Evolutionary conservation across 768 basidiomycete species (phyloP), one percentile per base, ranked within the genome.

Genomic region (button mushroom (Agaricus bisporus)): DNA sequence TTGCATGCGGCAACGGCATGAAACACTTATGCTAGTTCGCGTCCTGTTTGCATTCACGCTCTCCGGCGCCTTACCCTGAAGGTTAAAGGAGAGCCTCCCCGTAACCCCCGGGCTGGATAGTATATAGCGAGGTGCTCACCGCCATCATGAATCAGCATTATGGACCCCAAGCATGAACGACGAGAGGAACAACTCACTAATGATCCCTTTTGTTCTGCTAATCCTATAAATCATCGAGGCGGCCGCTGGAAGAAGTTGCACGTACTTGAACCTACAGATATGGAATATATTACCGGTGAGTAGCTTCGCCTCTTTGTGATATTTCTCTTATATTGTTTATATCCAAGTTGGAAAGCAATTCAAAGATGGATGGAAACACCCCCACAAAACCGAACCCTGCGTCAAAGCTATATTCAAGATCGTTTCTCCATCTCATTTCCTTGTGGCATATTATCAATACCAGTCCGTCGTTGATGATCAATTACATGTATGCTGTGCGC

Each of bases 301-400:
- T 60, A 39, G 35, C 32, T 44, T 32, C 36, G 41, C 11, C 50
- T 18, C 54, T 35, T 28, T 36, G 50, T 28, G 38, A 17, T 32
- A 38, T 20, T 47, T 26, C 3, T 44, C 51, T 37, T 15, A 32
- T 11, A 32, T 55, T 9, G 12, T 43, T 42, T 15, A 50, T 38
- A 20, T 20, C 52, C 5, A 48, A 83, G 82, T 82, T 14, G 73
- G 77, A 57, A 71, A 68, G 25, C 66, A 73, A 37, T 83, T 84
- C 56, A 57, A 65, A 48, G 75, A 75, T 57, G 78, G 76, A 32
- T 84, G 82, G 82, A 73, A 68, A 45, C 82, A 84, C 62, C 70
- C 74, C 1, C 70, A 79, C 56, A 83, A 82, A 61, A 58, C 66
- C 9, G 73, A 64, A 54, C 82, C 81, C 2, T 65, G 69, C 18